Evolutionary conservation across 495 filamentous ascomycete species (phyloP).

Genomic region (Aspergillus funiculosus): DNA sequence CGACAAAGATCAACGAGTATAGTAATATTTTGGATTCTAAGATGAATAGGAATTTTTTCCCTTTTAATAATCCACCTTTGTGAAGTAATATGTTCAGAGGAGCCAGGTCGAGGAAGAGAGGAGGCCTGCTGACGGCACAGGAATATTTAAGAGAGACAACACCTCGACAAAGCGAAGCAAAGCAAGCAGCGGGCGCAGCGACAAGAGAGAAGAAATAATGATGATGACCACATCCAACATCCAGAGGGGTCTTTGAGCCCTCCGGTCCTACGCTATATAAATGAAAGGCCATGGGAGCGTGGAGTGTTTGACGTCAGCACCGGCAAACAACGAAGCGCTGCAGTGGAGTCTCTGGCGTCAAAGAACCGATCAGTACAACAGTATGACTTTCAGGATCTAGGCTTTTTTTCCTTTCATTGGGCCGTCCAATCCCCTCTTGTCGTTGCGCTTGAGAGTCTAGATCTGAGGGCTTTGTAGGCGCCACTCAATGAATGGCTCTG

Average conservation of each 20-base stretch:
- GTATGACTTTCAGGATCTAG: conserved; percentile 1
- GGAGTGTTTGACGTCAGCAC: conserved; percentile 20
- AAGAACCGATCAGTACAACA: conserved; percentile 6
- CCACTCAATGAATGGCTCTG: conserved; percentile 5
- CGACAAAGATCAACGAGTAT: neutral
- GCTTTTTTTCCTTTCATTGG: neutral
- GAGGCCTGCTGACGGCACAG: too few relatives aligned
- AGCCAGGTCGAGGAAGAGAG: too few relatives aligned
- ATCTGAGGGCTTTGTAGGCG: conserved; percentile 1
- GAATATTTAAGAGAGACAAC: neutral
- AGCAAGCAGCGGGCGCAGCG: neutral
- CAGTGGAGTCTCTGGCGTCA: conserved; percentile 17
- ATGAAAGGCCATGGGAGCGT: neutral
- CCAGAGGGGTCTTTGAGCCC: too few relatives aligned
- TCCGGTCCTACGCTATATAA: conserved; percentile 5
- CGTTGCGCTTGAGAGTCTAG: neutral
- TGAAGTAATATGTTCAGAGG: too few relatives aligned
- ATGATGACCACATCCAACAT: conserved; percentile 3
- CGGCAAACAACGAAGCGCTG: conserved; percentile 10
- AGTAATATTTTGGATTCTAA: too few relatives aligned
- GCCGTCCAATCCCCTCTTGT: conserved; percentile 4
- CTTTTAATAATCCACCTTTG: too few relatives aligned
- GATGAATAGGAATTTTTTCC: too few relatives aligned
- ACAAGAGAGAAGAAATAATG: neutral
- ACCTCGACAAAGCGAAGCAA: neutral